Conservation (phyloP, 805 yeast species). For the Barnettozyma botsteinii region DNA sequence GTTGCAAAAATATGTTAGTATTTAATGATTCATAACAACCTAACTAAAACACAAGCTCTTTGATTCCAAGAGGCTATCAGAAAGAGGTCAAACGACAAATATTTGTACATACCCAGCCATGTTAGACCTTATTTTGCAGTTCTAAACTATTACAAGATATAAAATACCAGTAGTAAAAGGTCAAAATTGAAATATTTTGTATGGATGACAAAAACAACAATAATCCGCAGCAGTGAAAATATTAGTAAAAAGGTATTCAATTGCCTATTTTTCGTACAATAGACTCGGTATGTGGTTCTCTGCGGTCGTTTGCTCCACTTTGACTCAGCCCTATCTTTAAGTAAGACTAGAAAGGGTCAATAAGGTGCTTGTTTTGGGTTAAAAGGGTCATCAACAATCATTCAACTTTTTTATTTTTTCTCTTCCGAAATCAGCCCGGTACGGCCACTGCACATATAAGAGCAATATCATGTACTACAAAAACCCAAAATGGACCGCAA, state of each 20-base stretch:
- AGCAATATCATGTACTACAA: not conserved
- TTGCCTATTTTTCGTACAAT: not conserved
- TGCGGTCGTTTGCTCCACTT: not conserved
- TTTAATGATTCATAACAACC: too few species aligned
- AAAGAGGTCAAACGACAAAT: not conserved
- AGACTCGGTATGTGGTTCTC: not conserved
- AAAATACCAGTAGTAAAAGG: not conserved
- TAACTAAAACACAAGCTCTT: too few species aligned
- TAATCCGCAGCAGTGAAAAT: not conserved
- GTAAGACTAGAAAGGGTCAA: not conserved
- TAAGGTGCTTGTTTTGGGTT: not conserved
- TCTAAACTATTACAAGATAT: too few species aligned
- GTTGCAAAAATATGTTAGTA: constrained; percentile 10
- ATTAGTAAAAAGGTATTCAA: not conserved
- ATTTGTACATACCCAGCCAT: constrained; percentile 5
- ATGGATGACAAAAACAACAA: constrained; percentile 1
- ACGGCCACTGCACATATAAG: not conserved
- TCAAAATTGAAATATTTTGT: too few species aligned
- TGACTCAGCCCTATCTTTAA: not conserved
- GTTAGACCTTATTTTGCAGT: not conserved
- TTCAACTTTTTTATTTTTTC: not conserved
- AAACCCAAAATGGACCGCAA: too few species aligned
- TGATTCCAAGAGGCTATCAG: not conserved
- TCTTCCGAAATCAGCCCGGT: not conserved
- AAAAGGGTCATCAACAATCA: not conserved